These are phyloP conservation scores for Colletotrichum tropicicola DNA, from an alignment of 2,329 filamentous ascomycete genomes.

Conservation along the genomic window DNA sequence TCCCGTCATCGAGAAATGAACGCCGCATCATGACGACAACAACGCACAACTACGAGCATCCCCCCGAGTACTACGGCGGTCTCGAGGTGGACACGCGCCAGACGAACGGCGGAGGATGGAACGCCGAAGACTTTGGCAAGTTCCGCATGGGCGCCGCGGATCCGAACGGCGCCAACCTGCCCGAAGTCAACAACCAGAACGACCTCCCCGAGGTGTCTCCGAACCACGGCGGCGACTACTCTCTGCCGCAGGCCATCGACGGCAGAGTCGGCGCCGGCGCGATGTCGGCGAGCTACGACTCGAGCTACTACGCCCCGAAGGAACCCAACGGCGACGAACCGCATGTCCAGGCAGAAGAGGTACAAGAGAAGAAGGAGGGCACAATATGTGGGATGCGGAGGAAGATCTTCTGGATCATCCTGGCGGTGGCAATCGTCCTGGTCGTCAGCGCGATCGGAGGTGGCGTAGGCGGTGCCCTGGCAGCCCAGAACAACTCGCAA, in stretches of 20 bases:
- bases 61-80: constrained; percentile 14
- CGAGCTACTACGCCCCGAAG: constrained; percentile 13
- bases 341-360: neutral
- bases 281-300: neutral
- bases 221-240: neutral
- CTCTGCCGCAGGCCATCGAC: constrained; percentile 8
- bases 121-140: neutral
- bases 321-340: neutral
- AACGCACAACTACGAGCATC: neutral
- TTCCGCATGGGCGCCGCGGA: constrained; percentile 11
- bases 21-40: constrained; percentile 14
- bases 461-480: constrained; percentile 17
- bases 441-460: constrained; percentile 22
- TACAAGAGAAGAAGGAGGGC: neutral
- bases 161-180: constrained; percentile 2
- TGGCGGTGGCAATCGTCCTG: neutral
- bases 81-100: constrained; percentile 20
- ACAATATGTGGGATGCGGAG: constrained; percentile 23
- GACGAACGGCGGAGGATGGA: neutral
- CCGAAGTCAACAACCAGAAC: neutral
- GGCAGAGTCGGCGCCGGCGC: neutral
- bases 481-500: constrained; percentile 14
- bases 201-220: constrained; percentile 8
- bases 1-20: neutral
- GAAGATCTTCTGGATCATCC: constrained; percentile 27